These are phyloP conservation scores for Flaveria sonorensis DNA, from an alignment of 129 eudicot species.

Conservation along the genomic window DNA sequence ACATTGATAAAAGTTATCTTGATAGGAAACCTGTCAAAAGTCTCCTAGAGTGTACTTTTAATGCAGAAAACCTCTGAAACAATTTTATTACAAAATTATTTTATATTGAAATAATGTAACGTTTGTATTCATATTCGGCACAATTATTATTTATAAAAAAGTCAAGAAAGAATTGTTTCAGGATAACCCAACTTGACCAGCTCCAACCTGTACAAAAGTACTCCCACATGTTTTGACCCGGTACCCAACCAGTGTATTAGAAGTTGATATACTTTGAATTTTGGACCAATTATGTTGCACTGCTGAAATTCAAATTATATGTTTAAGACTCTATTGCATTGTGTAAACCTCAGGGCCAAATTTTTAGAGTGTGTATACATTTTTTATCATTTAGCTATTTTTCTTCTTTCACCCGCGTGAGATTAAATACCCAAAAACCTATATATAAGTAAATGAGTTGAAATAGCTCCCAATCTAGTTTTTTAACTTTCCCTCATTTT, in stretches of 20 bases:
- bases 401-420: neutral
- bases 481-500: neutral
- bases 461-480: neutral
- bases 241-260: neutral
- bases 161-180: neutral
- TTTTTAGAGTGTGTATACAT: neutral
- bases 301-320: neutral
- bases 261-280: neutral
- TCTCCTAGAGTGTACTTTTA: neutral
- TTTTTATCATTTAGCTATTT: neutral
- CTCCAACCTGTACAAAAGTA: neutral
- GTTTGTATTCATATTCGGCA: neutral
- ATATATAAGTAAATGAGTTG: neutral
- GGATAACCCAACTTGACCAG: neutral
- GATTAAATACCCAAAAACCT: neutral
- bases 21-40: neutral
- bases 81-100: neutral
- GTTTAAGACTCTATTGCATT: conserved; percentile 1
- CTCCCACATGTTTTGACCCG: neutral
- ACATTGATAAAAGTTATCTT: neutral
- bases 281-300: neutral
- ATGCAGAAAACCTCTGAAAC: neutral
- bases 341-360: neutral
- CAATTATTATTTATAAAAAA: neutral
- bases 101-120: neutral